Conservation (phyloP, 1,284 basidiomycete genomes). For the Anthracocystis panici-leucophaei region DNA sequence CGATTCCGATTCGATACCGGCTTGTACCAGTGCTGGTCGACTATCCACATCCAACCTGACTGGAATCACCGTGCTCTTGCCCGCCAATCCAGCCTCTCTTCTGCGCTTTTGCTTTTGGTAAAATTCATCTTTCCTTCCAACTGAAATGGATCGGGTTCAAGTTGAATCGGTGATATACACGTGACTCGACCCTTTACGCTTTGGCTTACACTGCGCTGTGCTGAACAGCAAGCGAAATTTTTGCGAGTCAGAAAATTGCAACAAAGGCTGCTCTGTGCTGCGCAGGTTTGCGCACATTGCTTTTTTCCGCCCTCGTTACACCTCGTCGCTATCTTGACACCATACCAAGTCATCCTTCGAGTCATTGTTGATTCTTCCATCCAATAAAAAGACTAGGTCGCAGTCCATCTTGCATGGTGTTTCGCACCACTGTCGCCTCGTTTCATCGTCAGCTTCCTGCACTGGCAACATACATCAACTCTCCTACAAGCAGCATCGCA, state of each 20-base stretch:
- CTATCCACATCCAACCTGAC: conserved; percentile 27
- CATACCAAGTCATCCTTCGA: conserved; percentile 3
- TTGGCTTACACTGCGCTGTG: not conserved
- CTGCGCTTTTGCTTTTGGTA: no score
- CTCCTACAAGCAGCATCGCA: not conserved
- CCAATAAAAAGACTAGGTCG: conserved; percentile 10
- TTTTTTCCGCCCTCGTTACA: not conserved
- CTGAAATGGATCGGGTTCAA: not conserved
- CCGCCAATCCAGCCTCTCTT: conserved; percentile 25
- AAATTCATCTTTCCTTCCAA: no score
- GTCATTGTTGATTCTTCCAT: not conserved
- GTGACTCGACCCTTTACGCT: conserved; percentile 7
- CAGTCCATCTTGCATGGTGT: conserved; percentile 41
- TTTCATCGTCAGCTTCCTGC: conserved; percentile 15
- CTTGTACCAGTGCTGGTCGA: conserved; percentile 14
- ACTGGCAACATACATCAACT: conserved; percentile 8
- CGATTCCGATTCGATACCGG: conserved; percentile 33
- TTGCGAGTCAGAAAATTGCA: conserved; percentile 9
- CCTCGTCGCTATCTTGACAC: not conserved
- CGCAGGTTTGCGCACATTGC: conserved; percentile 5
- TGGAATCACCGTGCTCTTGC: conserved; percentile 46
- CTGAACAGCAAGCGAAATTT: conserved; percentile 6
- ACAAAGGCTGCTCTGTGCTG: not conserved
- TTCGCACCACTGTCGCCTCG: conserved; percentile 16
- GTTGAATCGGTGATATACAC: conserved; percentile 8